Conservation (phyloP, 2,329 filamentous ascomycete species). For the Thelonectria discophora region DNA sequence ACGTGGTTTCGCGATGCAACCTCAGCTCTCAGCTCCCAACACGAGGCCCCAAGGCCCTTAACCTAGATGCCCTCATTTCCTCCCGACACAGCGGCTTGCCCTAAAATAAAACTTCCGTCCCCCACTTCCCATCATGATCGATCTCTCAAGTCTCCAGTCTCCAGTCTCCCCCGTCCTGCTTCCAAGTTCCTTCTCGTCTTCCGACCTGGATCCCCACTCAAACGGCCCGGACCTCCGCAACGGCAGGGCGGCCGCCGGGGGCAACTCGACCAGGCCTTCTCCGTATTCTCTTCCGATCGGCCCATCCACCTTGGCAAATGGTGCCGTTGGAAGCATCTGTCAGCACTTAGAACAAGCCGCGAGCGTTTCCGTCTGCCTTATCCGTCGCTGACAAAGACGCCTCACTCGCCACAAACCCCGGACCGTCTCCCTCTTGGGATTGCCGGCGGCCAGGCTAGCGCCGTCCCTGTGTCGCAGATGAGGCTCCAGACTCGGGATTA, state of each 20-base stretch:
- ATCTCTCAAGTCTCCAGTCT: no score
- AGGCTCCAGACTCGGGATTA: slow-evolving; percentile 28
- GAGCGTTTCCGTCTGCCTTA: slow-evolving; percentile 14
- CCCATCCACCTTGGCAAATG: slow-evolving; percentile 15
- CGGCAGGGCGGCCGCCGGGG: slow-evolving; percentile 34
- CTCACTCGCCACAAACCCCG: slow-evolving; percentile 20
- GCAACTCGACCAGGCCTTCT: slow-evolving; percentile 22
- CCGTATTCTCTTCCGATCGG: slow-evolving; percentile 17
- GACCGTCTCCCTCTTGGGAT: slow-evolving; percentile 8
- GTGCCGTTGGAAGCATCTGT: slow-evolving; percentile 22
- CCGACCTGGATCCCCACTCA: slow-evolving; percentile 34
- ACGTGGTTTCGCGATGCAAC: slow-evolving; percentile 29
- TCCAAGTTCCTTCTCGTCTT: slow-evolving; percentile 20
- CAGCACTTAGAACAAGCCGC: slow-evolving; percentile 22
- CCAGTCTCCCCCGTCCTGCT: slow-evolving; percentile 10
- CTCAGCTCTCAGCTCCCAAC: no score
- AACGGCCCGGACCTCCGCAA: slow-evolving; percentile 33
- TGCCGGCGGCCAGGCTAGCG: slow-evolving; percentile 19
- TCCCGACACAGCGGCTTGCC: slow-evolving; percentile 22
- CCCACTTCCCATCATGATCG: slow-evolving; percentile 31
- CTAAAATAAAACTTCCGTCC: slow-evolving; percentile 37
- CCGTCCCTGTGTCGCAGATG: slow-evolving; percentile 27
- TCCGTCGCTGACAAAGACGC: slow-evolving; percentile 22
- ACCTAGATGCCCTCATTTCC: slow-evolving; percentile 4
- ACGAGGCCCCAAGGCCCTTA: slow-evolving; percentile 34